Evolutionary conservation across 2,329 filamentous ascomycete genomes (phyloP).

Genomic region (Exophiala xenobiotica): DNA sequence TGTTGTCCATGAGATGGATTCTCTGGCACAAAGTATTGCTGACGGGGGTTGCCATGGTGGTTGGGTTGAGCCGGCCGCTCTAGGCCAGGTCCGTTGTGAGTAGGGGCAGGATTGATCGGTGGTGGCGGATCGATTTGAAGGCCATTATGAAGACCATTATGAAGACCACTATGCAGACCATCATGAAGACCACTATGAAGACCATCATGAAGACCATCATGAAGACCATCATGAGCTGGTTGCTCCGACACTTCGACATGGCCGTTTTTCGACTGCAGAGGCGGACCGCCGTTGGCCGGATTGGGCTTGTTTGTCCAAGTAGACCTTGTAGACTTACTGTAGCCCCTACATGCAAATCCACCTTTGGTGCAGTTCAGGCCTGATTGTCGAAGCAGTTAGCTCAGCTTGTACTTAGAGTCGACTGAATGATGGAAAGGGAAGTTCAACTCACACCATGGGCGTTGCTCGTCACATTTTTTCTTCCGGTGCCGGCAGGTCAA

Average conservation of each 20-base stretch:
- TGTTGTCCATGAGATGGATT: no score
- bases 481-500: slow-evolving; percentile 88
- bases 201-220: slow-evolving; percentile 11
- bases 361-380: slow-evolving; percentile 88
- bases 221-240: slow-evolving; percentile 13
- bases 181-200: no score
- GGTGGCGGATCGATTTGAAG: no score
- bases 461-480: slow-evolving; percentile 96
- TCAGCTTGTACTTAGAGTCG: slow-evolving; percentile 6
- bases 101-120: no score
- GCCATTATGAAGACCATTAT: no score
- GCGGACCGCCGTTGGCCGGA: slow-evolving; percentile 65
- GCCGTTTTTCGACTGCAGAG: slow-evolving; percentile 78
- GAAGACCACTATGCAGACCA: no score
- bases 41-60: no score
- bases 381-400: slow-evolving; percentile 38
- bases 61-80: no score
- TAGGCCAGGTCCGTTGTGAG: no score
- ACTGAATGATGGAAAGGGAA: slow-evolving; percentile 7
- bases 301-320: slow-evolving; percentile 73
- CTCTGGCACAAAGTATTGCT: no score
- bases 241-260: slow-evolving; percentile 39
- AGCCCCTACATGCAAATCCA: slow-evolving; percentile 87
- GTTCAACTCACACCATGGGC: slow-evolving; percentile 75
- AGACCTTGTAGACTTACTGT: slow-evolving; percentile 68